A percentile compares a stretch with the other conserved stretches of the same genome.
phyloP scores from a whole-genome alignment of 2,329 filamentous ascomycete species.

The Alternaria gaisen region DNA sequence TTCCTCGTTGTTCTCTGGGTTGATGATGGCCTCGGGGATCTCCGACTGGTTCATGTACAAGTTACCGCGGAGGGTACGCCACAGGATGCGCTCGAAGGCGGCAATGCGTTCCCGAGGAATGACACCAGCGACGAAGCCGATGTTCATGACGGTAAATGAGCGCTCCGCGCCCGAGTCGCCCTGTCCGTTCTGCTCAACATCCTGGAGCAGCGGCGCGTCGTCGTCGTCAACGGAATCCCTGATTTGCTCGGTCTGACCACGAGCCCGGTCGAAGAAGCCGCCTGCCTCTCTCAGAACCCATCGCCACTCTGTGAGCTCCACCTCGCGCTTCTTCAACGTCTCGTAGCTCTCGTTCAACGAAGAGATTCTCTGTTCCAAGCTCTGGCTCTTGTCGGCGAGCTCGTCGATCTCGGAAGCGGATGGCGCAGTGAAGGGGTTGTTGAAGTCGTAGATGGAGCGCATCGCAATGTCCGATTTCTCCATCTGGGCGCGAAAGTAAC shows the following conservation, averaged over 20 bases:
- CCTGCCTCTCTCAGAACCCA: slow-evolving; percentile 97
- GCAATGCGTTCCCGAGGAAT: slow-evolving; percentile 92
- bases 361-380: slow-evolving; percentile 87
- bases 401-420: slow-evolving; percentile 96
- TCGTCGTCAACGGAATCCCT: slow-evolving; percentile 83
- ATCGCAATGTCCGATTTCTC: slow-evolving; percentile 88
- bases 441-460: slow-evolving; percentile 89
- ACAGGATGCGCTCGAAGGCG: slow-evolving; percentile 95
- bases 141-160: slow-evolving; percentile 97
- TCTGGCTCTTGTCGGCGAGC: slow-evolving; percentile 89
- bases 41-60: slow-evolving; percentile 99
- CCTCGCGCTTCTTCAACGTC: slow-evolving; percentile 95
- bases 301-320: slow-evolving; percentile 96
- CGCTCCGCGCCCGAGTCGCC: slow-evolving; percentile 75
- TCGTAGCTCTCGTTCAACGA: slow-evolving; percentile 98
- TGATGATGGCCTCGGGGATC: slow-evolving; percentile 90
- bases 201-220: slow-evolving; percentile 90
- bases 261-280: slow-evolving; percentile 95
- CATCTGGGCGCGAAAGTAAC: slow-evolving; percentile 96
- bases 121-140: slow-evolving; percentile 96
- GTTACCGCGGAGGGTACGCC: slow-evolving; percentile 96
- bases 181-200: slow-evolving; percentile 83
- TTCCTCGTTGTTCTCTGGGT: slow-evolving; percentile 90
- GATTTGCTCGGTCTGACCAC: slow-evolving; percentile 96
- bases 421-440: slow-evolving; percentile 84